A percentile compares a stretch with the other conserved stretches of the same genome.
phyloP scores from a whole-genome alignment of 2,329 filamentous ascomycete genomes.

The Aspergillus clavatus region DNA sequence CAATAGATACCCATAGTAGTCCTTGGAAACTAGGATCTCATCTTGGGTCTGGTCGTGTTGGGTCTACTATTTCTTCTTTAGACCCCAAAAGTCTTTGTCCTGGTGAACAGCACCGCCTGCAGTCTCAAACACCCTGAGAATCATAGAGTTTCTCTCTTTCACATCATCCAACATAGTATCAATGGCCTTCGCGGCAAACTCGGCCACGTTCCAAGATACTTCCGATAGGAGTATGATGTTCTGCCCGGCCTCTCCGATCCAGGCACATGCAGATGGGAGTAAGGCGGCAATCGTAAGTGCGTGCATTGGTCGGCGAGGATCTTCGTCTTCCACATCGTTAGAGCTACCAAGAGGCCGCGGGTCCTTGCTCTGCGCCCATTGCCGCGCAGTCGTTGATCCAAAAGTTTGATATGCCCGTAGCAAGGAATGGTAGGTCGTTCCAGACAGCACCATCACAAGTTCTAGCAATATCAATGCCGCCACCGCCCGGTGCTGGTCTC shows the following conservation, averaged over 20 bases:
- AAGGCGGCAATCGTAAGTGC: constrained; percentile 11
- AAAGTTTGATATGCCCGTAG: constrained; percentile 19
- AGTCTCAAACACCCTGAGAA: constrained; percentile 8
- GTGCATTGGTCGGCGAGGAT: constrained; percentile 3
- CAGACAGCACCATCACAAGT: constrained; percentile 20
- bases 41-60: neutral
- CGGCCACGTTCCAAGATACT: constrained; percentile 18
- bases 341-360: constrained; percentile 12
- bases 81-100: constrained; percentile 1
- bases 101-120: constrained; percentile 1
- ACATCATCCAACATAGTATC: constrained; percentile 14
- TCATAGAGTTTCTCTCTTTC: constrained; percentile 14
- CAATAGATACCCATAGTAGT: too few relatives aligned
- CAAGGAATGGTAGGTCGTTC: constrained; percentile 23
- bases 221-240: constrained; percentile 20
- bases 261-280: constrained; percentile 15
- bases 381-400: constrained; percentile 13
- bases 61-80: neutral
- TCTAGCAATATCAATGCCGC: constrained; percentile 21
- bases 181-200: constrained; percentile 18
- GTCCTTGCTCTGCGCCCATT: constrained; percentile 15
- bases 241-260: constrained; percentile 14
- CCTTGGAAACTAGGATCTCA: too few relatives aligned
- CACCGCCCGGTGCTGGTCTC: constrained; percentile 8
- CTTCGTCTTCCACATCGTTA: constrained; percentile 15